Evolutionary conservation across 1,139 yeast genomes (phyloP), one percentile per base, ranked within the genome.

Genomic region (Yamadazyma conglobata): DNA sequence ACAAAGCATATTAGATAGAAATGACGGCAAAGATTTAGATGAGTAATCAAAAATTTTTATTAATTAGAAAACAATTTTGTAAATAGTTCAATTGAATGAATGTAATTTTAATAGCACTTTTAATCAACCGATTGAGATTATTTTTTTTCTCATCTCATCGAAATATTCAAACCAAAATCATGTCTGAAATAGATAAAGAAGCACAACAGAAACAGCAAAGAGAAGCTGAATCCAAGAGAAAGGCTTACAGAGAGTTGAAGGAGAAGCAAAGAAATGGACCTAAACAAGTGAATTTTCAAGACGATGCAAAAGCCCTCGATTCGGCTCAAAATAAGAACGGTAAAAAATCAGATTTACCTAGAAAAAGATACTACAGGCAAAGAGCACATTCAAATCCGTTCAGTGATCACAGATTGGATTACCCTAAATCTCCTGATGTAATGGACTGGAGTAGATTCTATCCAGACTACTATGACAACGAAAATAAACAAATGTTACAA

Each of bases 371-470:
- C 56, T 93, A 91, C 56, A 75, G 99, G 54, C 99, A 91, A 60
- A 69, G 99, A 56, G 98, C 98, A 2, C 99, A 91, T 54, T 88
- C 97, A 2, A 91, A 91, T 52, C 98, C 98, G 15, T 91, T 91
- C 49, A 85, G 96, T 12, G 99, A 91, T 57, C 98, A 91, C 57
- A 77, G 81, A 47, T 67, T 93, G 32, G 95, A 86, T 40, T 91
- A 91, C 48, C 98, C 99, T 11, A 57, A 61, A 27, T 66, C 75
- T 14, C 98, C 99, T 2, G 73, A 67, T 23, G 70, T 67, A 17
- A 91, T 93, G 98, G 79, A 87, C 51, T 91, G 99, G 99, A 54
- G 70, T 1, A 70, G 64, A 46, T 62, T 81, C 35, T 91, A 79
- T 47, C 97, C 96, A 3, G 61, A 64, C 13, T 74, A 58, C 45